Evolutionary conservation across 164 flowering plant species (phyloP).

Genomic region (Tinospora cordifolia): DNA sequence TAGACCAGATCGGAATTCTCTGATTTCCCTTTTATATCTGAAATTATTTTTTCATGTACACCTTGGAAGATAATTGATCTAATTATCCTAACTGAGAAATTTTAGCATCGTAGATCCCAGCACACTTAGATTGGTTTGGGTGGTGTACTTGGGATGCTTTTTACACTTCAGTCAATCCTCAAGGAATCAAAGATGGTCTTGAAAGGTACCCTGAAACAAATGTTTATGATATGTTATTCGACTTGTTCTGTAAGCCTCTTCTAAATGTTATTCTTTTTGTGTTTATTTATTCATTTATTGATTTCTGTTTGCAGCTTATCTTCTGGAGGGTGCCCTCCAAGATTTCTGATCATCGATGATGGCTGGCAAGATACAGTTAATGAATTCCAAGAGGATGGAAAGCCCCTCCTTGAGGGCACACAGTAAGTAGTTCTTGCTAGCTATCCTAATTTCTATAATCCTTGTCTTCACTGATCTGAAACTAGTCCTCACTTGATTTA

Average conservation of each 20-base stretch:
- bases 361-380: conserved; percentile 71
- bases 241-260: not conserved
- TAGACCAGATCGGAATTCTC: not conserved
- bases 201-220: conserved; percentile 35
- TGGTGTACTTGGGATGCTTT: conserved; percentile 97
- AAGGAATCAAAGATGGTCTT: conserved; percentile 58
- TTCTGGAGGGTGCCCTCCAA: conserved; percentile 58
- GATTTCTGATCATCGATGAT: conserved; percentile 68
- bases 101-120: conserved; percentile 43
- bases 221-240: not conserved
- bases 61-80: no score
- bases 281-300: no score
- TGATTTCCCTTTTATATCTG: not conserved
- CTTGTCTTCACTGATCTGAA: conserved; percentile 1
- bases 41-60: not conserved
- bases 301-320: conserved; percentile 28
- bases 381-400: conserved; percentile 46
- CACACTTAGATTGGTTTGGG: conserved; percentile 66
- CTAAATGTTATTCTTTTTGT: not conserved
- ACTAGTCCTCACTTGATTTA: not conserved
- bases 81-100: no score
- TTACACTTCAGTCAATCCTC: conserved; percentile 47
- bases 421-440: conserved; percentile 33
- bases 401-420: conserved; percentile 41
- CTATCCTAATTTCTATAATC: not conserved